Base-by-base conservation (phyloP, 2,329 filamentous ascomycete species). In the Elsinoe australis region DNA sequence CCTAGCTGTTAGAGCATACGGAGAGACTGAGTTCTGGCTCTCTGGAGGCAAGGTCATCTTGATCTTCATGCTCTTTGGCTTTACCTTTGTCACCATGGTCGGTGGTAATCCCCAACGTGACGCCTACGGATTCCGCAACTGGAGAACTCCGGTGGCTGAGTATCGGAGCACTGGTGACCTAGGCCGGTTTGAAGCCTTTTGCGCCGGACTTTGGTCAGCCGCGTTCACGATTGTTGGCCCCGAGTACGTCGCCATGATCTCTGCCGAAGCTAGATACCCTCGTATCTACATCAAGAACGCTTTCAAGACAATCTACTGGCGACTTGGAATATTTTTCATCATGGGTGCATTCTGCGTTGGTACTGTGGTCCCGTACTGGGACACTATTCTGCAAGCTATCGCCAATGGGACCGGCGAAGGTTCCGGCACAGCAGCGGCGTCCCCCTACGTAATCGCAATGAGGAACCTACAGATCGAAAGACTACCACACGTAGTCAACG, bases 11-110 rank as follows among this genome's bases (percentile, higher is more conserved):
- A 60, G 65, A 24, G 65, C 63, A 1, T 73, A 68, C 47, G 70
- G 70, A 17, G 68, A 71, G 51, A 62, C 58, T 28, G 63, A 66
- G 46, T 64, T 64, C 50, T 81, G 75, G 74, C 67, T 80, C 2
- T 74, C 76, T 2, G 67, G 65, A 31, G 67, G 67, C 55, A 72
- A 73, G 53, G 67, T 72, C 48, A 48, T 72, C 28, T 53, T 72
- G 51, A 71, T 72, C 56, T 55, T 71, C 46, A 64, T 67, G 33
- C 59, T 72, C 12, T 68, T 71, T 59, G 52, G 53, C 55, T 71
- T 63, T 53, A 62, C 61, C 42, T 63, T 64, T 46, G 48, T 64
- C 17, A 63, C 60, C 12, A 64, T 64, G 61, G 54, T 60, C 3
- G 61, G 62, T 3, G 61, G 61, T 6, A 63, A 63, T 31, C 62